Conservation (phyloP, 768 basidiomycete species). For the Holtermannia corniformis region DNA sequence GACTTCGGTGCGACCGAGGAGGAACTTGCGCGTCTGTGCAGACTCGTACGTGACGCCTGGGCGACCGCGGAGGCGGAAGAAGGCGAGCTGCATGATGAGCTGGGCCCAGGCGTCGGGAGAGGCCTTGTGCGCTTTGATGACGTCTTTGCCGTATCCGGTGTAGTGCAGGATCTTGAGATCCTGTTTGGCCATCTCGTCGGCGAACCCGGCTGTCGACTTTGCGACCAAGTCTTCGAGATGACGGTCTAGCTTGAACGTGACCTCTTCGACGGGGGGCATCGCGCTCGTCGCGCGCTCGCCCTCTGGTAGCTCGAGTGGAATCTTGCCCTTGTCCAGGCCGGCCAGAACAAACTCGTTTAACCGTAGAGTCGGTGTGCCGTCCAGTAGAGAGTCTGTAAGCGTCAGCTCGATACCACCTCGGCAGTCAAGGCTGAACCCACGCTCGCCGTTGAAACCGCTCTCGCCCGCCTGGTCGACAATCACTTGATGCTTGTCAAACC, state of each 20-base stretch:
- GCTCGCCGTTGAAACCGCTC: conserved; percentile 94
- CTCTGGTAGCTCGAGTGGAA: conserved; percentile 57
- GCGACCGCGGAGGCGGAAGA: conserved; percentile 65
- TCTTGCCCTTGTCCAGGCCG: conserved; percentile 59
- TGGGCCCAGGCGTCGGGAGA: conserved; percentile 95
- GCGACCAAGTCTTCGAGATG: conserved; percentile 50
- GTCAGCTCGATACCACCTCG: neutral
- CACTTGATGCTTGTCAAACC: conserved; percentile 94
- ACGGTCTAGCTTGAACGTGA: conserved; percentile 60
- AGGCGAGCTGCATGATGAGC: conserved; percentile 91
- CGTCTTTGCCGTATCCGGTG: conserved; percentile 75
- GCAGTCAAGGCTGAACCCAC: conserved; percentile 50
- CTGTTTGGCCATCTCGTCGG: conserved; percentile 64
- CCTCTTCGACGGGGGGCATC: conserved; percentile 55
- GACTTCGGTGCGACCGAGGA: conserved; percentile 86
- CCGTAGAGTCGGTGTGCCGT: conserved; percentile 89
- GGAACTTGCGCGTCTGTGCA: conserved; percentile 85
- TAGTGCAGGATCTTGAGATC: conserved; percentile 77
- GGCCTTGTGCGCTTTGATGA: conserved; percentile 73
- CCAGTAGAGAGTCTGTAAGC: conserved; percentile 43
- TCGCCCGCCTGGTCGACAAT: conserved; percentile 92
- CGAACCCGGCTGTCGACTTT: conserved; percentile 59
- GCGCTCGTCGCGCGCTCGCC: conserved; percentile 32
- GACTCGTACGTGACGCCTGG: conserved; percentile 87
- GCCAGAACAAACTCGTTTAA: conserved; percentile 89